Percentiles rank a stretch among this genome's conserved stretches.
These are phyloP conservation scores for Craterostigma plantagineum DNA, from an alignment of 257 asterid genomes.

Conservation along the genomic window DNA sequence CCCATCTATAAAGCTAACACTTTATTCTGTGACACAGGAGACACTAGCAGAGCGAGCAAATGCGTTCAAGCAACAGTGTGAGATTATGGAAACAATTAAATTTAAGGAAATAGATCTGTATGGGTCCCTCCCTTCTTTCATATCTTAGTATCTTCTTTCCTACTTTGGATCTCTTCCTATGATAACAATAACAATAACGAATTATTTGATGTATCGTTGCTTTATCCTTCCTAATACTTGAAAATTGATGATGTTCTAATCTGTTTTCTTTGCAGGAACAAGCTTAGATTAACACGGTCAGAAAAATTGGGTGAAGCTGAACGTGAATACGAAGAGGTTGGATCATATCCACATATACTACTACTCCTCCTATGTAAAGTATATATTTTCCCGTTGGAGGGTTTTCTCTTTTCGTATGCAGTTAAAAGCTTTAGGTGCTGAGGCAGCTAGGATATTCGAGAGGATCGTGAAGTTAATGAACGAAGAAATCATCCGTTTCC, in stretches of 20 bases:
- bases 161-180: background rate
- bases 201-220: no score
- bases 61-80: conserved; percentile 77
- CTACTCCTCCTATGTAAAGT: conserved; percentile 1
- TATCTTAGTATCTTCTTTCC: no score
- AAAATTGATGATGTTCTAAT: no score
- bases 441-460: conserved; percentile 56
- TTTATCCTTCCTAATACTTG: no score
- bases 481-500: conserved; percentile 70
- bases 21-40: conserved; percentile 42
- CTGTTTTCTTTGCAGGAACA: conserved; percentile 42
- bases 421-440: conserved; percentile 63
- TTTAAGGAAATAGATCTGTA: conserved; percentile 98
- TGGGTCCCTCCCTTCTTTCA: background rate
- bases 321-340: conserved; percentile 80
- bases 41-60: conserved; percentile 77
- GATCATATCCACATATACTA: background rate
- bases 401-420: conserved; percentile 7
- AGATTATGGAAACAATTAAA: conserved; percentile 76
- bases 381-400: conserved; percentile 7
- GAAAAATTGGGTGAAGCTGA: conserved; percentile 73
- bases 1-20: no score
- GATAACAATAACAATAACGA: no score
- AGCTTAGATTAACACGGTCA: conserved; percentile 61
- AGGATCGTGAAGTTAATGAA: conserved; percentile 65